Evolutionary conservation across 306 rosid genomes (phyloP), one percentile per base, ranked within the genome.

Genomic region (Glycyrrhiza uralensis): DNA sequence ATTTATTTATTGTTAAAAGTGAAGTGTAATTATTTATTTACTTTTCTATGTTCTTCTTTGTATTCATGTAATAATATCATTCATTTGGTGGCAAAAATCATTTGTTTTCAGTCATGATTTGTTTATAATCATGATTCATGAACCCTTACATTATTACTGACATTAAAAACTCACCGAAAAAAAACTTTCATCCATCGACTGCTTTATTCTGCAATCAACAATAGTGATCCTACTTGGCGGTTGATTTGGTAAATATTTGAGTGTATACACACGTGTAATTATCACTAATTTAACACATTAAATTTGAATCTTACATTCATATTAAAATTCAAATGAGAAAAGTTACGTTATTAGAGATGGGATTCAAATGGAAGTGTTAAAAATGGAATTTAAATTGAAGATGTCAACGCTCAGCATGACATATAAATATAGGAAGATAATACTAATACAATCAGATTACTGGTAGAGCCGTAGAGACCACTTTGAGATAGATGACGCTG

Each of bases 31-130:
- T 60, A 15, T 19, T 35, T 60, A 14, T 5, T 47, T 22, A 13
- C 20, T 39, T 7, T 42, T 63, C 46, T 3, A 22, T 4, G 22
- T 52, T 36, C 2, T 69, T 69, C 3, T 35, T 5, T 18, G 32
- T 29, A n/a, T n/a, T 44, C 47, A 30, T 30, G 44, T 56, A 58
- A 69, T 33, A 6, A 32, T 23, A 56, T 41, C 22, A 71, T 42
- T 71, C 7, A 71, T 57, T 57, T 36, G 63, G 58, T 14, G 51
- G n/a, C 22, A 52, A 36, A 36, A 69, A 69, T 69, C 3, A 69
- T 69, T 35, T 18, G 23, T 6, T 55, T 56, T 39, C 41, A 6
- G 66, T n/a, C n/a, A n/a, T n/a, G n/a, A n/a, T n/a, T n/a, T n/a
- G n/a, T n/a, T n/a, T n/a, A n/a, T n/a, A n/a, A n/a, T n/a, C n/a